phyloP scores from a whole-genome alignment of 2,329 filamentous ascomycete genomes.

The Xylaria sp. region DNA sequence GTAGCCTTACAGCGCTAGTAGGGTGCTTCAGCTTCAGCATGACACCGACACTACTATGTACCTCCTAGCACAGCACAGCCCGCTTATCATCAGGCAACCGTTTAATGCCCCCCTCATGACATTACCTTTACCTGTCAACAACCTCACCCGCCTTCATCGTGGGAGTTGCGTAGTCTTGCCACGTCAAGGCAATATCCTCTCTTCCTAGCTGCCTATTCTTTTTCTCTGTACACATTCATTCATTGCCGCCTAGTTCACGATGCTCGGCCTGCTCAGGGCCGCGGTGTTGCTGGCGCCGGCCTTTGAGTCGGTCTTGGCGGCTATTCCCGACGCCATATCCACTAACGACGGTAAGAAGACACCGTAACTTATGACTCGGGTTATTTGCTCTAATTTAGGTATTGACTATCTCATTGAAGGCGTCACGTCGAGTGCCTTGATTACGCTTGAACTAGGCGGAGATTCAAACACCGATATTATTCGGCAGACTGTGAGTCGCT shows the following conservation, averaged over 20 bases:
- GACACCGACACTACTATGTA: conserved; percentile 5
- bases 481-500: conserved; percentile 44
- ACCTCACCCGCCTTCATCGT: conserved; percentile 20
- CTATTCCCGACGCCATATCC: conserved; percentile 43
- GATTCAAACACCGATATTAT: conserved; percentile 36
- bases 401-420: conserved; percentile 28
- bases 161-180: conserved; percentile 34
- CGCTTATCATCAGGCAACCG: conserved; percentile 39
- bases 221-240: conserved; percentile 19
- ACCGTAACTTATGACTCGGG: conserved; percentile 25
- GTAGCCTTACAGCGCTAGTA: background rate
- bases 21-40: conserved; percentile 15
- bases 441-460: conserved; percentile 43
- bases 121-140: conserved; percentile 23
- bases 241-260: conserved; percentile 45
- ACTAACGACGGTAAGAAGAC: conserved; percentile 38
- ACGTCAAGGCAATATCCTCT: conserved; percentile 21
- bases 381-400: conserved; percentile 7
- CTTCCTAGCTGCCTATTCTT: conserved; percentile 17
- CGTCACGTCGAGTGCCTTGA: conserved; percentile 42
- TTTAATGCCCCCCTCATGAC: conserved; percentile 26
- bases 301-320: conserved; percentile 44
- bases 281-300: conserved; percentile 53
- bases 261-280: conserved; percentile 52
- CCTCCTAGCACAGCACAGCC: conserved; percentile 35